Evolutionary conservation across 106 monocot genomes (phyloP).

Genomic region (Platanthera guangdongensis): DNA sequence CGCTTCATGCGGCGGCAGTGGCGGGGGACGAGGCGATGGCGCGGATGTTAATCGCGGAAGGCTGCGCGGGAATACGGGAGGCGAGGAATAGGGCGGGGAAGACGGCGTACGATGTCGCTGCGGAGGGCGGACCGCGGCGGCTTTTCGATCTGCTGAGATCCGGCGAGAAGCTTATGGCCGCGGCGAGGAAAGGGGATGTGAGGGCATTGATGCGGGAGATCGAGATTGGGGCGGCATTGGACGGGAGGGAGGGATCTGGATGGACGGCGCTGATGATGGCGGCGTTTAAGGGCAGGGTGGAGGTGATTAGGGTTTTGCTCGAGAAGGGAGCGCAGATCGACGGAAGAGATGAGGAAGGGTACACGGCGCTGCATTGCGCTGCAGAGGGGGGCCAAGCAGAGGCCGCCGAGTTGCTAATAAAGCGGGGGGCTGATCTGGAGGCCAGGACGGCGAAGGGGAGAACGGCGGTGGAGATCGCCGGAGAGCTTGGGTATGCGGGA

Average conservation of each 20-base stretch:
- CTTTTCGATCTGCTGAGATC: conserved; percentile 27
- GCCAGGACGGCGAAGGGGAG: conserved; percentile 29
- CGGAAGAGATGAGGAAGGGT: conserved; percentile 38
- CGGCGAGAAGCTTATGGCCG: conserved; percentile 18
- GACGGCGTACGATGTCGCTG: conserved; percentile 42
- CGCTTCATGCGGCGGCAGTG: conserved; percentile 35
- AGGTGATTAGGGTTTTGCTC: conserved; percentile 23
- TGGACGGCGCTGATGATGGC: conserved; percentile 59
- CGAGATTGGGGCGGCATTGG: conserved; percentile 28
- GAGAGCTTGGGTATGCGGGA: conserved; percentile 22
- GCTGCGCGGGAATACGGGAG: conserved; percentile 19
- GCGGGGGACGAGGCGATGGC: conserved; percentile 33
- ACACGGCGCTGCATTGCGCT: conserved; percentile 54
- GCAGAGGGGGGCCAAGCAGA: conserved; percentile 37
- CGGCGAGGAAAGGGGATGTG: conserved; percentile 40
- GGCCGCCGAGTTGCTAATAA: conserved; percentile 36
- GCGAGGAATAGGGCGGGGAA: conserved; percentile 26
- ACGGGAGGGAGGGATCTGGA: conserved; percentile 39
- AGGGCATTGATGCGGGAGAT: conserved; percentile 7
- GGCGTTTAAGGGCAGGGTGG: conserved; percentile 40
- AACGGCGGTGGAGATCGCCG: conserved; percentile 31
- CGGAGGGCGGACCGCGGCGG: conserved; percentile 23
- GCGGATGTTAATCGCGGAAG: conserved; percentile 19
- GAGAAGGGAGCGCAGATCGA: conserved; percentile 33
- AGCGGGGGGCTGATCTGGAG: conserved; percentile 26